These are phyloP conservation scores for Exsudoporus floridanus DNA, from an alignment of 1,284 basidiomycete genomes.

Conservation along the genomic window DNA sequence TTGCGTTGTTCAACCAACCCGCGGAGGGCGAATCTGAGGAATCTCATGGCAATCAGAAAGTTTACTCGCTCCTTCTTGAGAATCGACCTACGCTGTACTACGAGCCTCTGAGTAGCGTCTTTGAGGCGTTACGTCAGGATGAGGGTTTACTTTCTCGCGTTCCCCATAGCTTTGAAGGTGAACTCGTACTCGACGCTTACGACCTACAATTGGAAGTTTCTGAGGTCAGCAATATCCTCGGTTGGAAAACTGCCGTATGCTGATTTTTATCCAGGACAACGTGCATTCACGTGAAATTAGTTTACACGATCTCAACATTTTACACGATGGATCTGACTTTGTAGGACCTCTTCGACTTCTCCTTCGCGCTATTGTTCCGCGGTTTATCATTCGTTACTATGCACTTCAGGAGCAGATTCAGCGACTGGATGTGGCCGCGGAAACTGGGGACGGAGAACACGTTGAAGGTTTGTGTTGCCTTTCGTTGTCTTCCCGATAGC, in stretches of 20 bases:
- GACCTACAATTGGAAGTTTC: constrained; percentile 62
- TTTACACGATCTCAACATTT: constrained; percentile 67
- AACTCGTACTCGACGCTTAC: constrained; percentile 65
- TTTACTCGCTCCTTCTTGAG: constrained; percentile 49
- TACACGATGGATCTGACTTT: constrained; percentile 66
- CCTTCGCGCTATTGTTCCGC: constrained; percentile 49
- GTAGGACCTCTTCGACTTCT: constrained; percentile 63
- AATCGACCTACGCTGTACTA: constrained; percentile 69
- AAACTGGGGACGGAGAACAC: constrained; percentile 16
- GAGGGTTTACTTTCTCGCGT: constrained; percentile 45
- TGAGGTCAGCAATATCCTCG: constrained; percentile 50
- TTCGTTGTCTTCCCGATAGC: neutral
- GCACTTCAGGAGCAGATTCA: constrained; percentile 58
- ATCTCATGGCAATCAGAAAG: constrained; percentile 15
- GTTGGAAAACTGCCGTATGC: neutral
- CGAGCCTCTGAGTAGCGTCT: constrained; percentile 64
- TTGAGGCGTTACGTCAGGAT: constrained; percentile 66
- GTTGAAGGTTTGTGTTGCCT: constrained; percentile 18
- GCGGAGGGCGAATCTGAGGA: constrained; percentile 28
- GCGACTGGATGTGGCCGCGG: constrained; percentile 40
- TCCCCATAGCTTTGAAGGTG: constrained; percentile 51
- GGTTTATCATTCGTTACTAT: constrained; percentile 70
- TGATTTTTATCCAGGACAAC: constrained; percentile 57
- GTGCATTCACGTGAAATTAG: constrained; percentile 68
- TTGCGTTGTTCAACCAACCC: constrained; percentile 60